Percentiles rank a stretch among this genome's conserved stretches.
These are phyloP conservation scores for Cadophora sp. DNA, from an alignment of 2,329 filamentous ascomycete genomes.

Conservation along the genomic window DNA sequence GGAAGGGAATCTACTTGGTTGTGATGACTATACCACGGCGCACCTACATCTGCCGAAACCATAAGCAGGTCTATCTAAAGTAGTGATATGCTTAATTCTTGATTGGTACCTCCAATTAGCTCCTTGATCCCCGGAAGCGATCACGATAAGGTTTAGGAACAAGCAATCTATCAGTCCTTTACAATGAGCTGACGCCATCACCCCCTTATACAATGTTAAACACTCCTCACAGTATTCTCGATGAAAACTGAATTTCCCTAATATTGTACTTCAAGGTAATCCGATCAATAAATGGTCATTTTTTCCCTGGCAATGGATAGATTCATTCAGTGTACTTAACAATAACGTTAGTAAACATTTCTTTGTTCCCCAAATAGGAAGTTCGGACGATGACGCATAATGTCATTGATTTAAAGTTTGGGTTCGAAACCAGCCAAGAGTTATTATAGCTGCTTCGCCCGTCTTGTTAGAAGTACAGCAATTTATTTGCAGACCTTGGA, in stretches of 20 bases:
- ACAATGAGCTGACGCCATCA: too few species aligned
- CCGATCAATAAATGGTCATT: neutral
- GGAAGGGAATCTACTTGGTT: neutral
- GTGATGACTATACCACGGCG: neutral
- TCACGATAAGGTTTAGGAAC: neutral
- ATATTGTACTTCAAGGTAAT: neutral
- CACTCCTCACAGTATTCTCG: neutral
- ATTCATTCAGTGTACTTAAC: too few species aligned
- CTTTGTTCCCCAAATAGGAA: neutral
- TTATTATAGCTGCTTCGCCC: neutral
- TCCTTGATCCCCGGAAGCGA: neutral
- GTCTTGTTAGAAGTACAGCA: neutral
- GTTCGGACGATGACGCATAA: neutral
- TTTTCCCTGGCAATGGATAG: neutral
- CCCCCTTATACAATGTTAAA: too few species aligned
- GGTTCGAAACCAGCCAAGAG: neutral
- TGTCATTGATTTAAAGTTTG: neutral
- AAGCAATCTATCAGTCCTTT: too few species aligned
- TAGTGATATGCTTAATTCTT: neutral
- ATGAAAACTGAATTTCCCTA: neutral
- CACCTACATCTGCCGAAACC: conserved; percentile 1
- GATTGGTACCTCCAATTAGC: neutral
- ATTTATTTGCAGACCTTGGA: neutral
- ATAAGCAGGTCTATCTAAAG: neutral
- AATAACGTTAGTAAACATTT: too few species aligned